Base-by-base conservation (phyloP, 305 asterid genomes). In the Fraxinus baroniana region DNA sequence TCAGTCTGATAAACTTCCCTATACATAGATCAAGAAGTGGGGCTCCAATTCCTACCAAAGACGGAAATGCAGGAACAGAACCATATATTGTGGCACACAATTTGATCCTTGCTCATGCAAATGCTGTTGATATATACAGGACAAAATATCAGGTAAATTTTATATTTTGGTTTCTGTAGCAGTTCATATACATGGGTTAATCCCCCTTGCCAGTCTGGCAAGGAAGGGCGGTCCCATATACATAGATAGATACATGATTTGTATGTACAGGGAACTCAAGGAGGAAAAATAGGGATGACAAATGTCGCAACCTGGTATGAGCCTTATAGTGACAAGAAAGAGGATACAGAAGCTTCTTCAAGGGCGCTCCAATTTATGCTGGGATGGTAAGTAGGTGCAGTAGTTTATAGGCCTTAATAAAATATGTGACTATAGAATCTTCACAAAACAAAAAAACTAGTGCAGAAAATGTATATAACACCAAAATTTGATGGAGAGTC, bases 71-170 rank as follows among this genome's bases (percentile, higher is more conserved):
- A 3, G 84, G 85, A 26, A 87, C 80, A 30, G 94, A 91, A 72
- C 90, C 89, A 22, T 91, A 91, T 32, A 86, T 89, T 4, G 92
- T 88, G n/a, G 88, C 90, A 44, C 90, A 88, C 78, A 76, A 91
- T 66, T 82, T 88, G 82, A 86, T 89, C 44, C 87, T 89, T 4
- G 91, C 89, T 62, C 94, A 91, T 79, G 81, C 92, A 0, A 80
- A 86, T 26, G 91, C 84, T 0, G 91, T 87, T 62, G 85, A 87
- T 15, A 78, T 90, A 1, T 89, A 91, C 74, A 80, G 88, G 76
- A 76, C 84, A 13, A 91, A 89, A 77, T 91, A 88, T 64, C 86
- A 85, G 90, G 90, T 83, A 26, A 10, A n/a, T n/a, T 74, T n/a
- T 17, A 15, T 15, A 36, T 15, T 13, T 46, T 13, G 55, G 32